Base-by-base conservation (phyloP, 768 basidiomycete species). In the Agaricus sinodeliciosus region DNA sequence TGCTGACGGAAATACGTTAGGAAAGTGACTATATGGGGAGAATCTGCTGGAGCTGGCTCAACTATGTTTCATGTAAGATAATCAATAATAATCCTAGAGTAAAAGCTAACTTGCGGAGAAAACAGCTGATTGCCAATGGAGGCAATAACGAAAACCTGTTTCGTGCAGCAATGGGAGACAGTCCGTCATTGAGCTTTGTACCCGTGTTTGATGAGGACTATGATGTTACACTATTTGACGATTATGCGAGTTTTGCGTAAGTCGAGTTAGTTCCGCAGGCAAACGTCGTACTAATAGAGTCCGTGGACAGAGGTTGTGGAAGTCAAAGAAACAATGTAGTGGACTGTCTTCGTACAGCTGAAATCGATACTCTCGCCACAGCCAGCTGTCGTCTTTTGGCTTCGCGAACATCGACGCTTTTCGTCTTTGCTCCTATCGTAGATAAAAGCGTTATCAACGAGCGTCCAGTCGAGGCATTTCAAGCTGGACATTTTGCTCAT, bases 21-120 rank as follows among this genome's bases (percentile, higher is more conserved):
- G 13, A 65, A 61, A 34, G 71, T 74, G 26, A 72, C 72, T 16
- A 72, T 74, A 11, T 74, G 70, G 70, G 72, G 72, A 8, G 59
- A 72, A 59, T 72, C 71, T 37, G 71, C 72, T 15, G 72, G 72
- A 11, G 72, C 72, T 50, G 72, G 68, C 7, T 71, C 72, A 4
- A 69, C 67, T 0, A 70, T 73, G 67, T 73, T 68, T 50, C 72
- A 74, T 43, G 72, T 66, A 58, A 57, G 49, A 26, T 12, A 34
- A 11, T 46, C 41, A 28, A 39, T 2, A 40, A 25, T n/a, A 4
- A 31, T 4, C 28, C 25, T 22, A 19, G 19, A n/a, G 13, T 35
- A 7, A 41, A 43, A n/a, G 19, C 3, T 1, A 0, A 26, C 43
- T 44, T 9, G 28, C 27, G 4, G 7, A 44, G 0, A n/a, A 27